Conservation (phyloP, 139 green algal species). For the Pseudopediastrum boryanum region DNA sequence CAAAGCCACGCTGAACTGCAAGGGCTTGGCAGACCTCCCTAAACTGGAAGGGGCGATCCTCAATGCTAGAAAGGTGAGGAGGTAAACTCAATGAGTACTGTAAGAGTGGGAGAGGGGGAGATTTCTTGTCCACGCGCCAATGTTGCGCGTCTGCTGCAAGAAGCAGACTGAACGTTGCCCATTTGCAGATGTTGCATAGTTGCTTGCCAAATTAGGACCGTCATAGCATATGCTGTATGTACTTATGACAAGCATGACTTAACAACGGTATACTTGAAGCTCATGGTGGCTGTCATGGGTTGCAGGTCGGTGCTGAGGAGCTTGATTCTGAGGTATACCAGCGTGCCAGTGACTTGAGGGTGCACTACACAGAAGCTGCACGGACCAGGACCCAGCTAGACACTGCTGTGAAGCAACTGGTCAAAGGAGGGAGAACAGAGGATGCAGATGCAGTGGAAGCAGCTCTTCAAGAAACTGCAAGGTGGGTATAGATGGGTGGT, state of each 20-base stretch:
- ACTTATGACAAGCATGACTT: too few relatives aligned
- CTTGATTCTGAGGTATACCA: conserved; percentile 66
- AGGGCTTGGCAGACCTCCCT: conserved; percentile 62
- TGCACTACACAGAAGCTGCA: conserved; percentile 54
- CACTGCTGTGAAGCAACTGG: conserved; percentile 46
- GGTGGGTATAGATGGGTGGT: too few relatives aligned
- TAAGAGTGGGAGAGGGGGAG: background rate
- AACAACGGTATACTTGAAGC: too few relatives aligned
- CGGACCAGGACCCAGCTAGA: conserved; percentile 52
- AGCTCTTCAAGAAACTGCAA: conserved; percentile 5
- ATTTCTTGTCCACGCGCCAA: too few relatives aligned
- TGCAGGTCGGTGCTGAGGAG: conserved; percentile 70
- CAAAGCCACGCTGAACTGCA: conserved; percentile 52
- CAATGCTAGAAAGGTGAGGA: conserved; percentile 63
- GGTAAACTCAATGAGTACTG: conserved; percentile 1
- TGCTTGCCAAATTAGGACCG: too few relatives aligned
- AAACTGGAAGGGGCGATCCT: conserved; percentile 75
- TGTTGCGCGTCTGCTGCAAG: too few relatives aligned
- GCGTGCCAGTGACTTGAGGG: conserved; percentile 59
- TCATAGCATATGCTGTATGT: too few relatives aligned
- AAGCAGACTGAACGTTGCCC: too few relatives aligned
- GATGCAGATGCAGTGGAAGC: conserved; percentile 63
- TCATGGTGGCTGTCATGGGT: too few relatives aligned
- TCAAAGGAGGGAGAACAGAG: conserved; percentile 41
- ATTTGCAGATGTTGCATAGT: too few relatives aligned